A percentile compares a stretch with the other conserved stretches of the same genome.
phyloP scores from a whole-genome alignment of 192 early-diverging fungal species.

The Funneliformis geosporum region DNA sequence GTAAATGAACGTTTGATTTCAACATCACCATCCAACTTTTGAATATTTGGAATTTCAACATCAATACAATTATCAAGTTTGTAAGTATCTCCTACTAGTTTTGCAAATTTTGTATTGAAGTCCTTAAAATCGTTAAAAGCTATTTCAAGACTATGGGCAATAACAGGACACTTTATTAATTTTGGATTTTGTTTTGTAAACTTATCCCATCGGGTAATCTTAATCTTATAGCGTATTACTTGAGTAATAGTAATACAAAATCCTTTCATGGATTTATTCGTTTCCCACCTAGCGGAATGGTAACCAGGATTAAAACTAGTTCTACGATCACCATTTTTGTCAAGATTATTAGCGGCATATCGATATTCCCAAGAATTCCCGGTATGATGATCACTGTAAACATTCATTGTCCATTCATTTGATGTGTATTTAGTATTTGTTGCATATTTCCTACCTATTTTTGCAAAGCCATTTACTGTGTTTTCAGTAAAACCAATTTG shows the following conservation, averaged over 20 bases:
- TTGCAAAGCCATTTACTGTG: too few relatives aligned
- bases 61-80: too few relatives aligned
- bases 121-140: background rate
- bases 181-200: background rate
- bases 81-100: background rate
- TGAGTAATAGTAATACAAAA: background rate
- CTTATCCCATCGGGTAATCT: background rate
- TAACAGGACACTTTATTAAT: background rate
- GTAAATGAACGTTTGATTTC: too few relatives aligned
- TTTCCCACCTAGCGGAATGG: background rate
- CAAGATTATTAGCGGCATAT: background rate
- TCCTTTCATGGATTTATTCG: background rate
- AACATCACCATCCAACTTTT: too few relatives aligned
- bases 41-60: too few relatives aligned
- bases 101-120: background rate
- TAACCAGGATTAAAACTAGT: background rate
- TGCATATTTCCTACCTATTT: too few relatives aligned
- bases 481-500: too few relatives aligned
- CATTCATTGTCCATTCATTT: background rate
- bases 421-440: background rate
- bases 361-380: background rate
- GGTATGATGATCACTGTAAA: background rate
- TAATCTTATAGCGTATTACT: background rate
- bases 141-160: background rate
- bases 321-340: background rate